Evolutionary conservation across 441 rosid species (phyloP).

Genomic region (Cnidoscolus chayamansa): DNA sequence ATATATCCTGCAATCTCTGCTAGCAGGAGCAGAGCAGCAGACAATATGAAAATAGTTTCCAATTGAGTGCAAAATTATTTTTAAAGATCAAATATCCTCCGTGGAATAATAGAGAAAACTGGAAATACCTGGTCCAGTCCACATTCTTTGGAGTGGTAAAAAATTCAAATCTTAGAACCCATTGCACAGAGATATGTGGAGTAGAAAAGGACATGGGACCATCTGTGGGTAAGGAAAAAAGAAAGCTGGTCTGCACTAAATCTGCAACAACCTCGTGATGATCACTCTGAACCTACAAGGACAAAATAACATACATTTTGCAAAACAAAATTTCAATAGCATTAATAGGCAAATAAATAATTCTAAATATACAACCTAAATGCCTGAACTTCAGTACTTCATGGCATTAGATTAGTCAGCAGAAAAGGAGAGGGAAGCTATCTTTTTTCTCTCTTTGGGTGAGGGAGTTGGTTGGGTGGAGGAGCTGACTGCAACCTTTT

Average conservation of each 20-base stretch:
- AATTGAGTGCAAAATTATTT: not conserved
- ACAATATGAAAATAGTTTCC: not conserved
- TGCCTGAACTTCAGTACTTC: constrained; percentile 19
- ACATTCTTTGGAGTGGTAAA: constrained; percentile 77
- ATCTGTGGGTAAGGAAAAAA: constrained; percentile 85
- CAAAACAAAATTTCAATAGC: constrained; percentile 1
- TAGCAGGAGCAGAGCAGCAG: not conserved
- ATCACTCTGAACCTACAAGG: constrained; percentile 79
- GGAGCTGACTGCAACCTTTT: not conserved
- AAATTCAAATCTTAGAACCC: constrained; percentile 93
- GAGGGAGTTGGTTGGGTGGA: not conserved
- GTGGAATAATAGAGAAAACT: too few relatives aligned
- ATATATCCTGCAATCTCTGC: not conserved
- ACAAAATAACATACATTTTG: constrained; percentile 12
- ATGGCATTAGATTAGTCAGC: not conserved
- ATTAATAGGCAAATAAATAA: not conserved
- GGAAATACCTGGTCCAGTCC: constrained; percentile 71
- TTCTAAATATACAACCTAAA: constrained; percentile 4
- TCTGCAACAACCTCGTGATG: constrained; percentile 94
- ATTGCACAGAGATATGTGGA: constrained; percentile 70
- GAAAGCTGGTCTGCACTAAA: constrained; percentile 91
- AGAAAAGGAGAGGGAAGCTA: not conserved
- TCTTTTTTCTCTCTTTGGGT: not conserved
- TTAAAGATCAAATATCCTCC: not conserved
- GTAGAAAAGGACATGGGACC: constrained; percentile 97